Percentiles rank a stretch among this genome's conserved stretches.
These are phyloP conservation scores for Grosmannia serpens DNA, from an alignment of 2,329 filamentous ascomycete genomes.

Conservation along the genomic window DNA sequence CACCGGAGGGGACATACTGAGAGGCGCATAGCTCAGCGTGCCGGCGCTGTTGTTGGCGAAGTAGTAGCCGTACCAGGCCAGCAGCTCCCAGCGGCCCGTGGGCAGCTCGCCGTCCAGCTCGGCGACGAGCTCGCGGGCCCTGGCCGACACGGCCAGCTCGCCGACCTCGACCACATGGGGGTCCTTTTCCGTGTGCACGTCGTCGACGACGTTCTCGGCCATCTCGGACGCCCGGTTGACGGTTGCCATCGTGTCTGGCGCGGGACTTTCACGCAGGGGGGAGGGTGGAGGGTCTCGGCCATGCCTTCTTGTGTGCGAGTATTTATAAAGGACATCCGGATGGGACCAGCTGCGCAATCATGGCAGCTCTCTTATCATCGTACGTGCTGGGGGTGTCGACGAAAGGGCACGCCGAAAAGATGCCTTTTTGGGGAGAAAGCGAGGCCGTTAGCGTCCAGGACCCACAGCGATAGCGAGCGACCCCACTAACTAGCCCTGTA, in stretches of 20 bases:
- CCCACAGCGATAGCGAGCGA: background rate
- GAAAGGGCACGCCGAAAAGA: too few species aligned
- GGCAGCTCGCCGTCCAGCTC: background rate
- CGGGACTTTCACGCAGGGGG: background rate
- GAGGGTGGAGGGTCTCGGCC: background rate
- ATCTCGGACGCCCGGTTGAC: background rate
- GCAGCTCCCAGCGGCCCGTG: constrained; percentile 1
- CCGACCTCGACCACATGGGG: background rate
- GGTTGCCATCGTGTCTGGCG: background rate
- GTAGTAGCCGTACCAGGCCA: constrained; percentile 1
- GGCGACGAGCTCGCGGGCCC: background rate
- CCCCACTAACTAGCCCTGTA: background rate
- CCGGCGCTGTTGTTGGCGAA: constrained; percentile 3
- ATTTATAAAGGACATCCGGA: too few species aligned
- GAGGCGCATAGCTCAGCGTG: constrained; percentile 2
- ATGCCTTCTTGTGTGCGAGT: background rate
- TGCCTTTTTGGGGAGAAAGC: background rate
- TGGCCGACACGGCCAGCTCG: background rate
- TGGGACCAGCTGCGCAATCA: too few species aligned
- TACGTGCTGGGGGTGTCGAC: too few species aligned
- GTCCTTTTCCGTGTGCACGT: background rate
- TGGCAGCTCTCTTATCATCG: too few species aligned
- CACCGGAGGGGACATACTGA: background rate
- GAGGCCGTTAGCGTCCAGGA: background rate
- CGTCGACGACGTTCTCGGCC: background rate